phyloP scores from a whole-genome alignment of 768 basidiomycete genomes.

The Galerina marginata region DNA sequence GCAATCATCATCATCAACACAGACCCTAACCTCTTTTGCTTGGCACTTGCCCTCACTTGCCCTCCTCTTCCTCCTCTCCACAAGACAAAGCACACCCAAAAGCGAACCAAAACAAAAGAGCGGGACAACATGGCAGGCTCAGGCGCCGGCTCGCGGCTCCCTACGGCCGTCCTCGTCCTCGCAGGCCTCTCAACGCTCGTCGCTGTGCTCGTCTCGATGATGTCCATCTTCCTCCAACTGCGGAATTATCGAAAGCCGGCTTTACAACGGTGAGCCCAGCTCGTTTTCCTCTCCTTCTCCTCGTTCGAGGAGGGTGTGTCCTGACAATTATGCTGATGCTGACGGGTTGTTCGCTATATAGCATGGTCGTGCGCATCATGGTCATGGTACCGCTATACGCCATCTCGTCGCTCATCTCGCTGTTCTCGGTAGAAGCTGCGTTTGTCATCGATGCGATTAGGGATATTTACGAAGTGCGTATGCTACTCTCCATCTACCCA shows the following conservation, averaged over 20 bases:
- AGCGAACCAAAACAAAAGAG: no score
- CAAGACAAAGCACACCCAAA: no score
- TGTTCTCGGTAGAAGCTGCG: constrained; percentile 93
- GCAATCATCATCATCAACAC: no score
- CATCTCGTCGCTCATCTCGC: constrained; percentile 87
- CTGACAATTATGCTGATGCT: neutral
- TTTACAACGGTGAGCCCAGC: constrained; percentile 66
- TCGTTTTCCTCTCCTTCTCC: neutral
- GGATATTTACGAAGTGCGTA: constrained; percentile 91
- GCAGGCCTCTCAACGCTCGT: constrained; percentile 69
- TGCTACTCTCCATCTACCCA: neutral
- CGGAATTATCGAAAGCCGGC: constrained; percentile 86
- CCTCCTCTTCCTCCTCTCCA: no score
- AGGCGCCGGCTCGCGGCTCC: constrained; percentile 66
- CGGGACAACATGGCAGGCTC: constrained; percentile 16
- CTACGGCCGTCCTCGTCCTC: constrained; percentile 59
- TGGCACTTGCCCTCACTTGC: no score
- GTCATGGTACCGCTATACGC: constrained; percentile 96
- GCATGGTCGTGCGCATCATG: constrained; percentile 95
- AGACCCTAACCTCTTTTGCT: no score
- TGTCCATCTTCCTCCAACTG: constrained; percentile 81
- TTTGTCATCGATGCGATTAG: constrained; percentile 95
- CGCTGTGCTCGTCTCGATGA: constrained; percentile 74
- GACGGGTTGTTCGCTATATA: constrained; percentile 28
- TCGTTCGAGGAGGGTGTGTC: no score